Evolutionary conservation across 352 stramenopile species (phyloP).

Genomic region (Pythium folliculosum): DNA sequence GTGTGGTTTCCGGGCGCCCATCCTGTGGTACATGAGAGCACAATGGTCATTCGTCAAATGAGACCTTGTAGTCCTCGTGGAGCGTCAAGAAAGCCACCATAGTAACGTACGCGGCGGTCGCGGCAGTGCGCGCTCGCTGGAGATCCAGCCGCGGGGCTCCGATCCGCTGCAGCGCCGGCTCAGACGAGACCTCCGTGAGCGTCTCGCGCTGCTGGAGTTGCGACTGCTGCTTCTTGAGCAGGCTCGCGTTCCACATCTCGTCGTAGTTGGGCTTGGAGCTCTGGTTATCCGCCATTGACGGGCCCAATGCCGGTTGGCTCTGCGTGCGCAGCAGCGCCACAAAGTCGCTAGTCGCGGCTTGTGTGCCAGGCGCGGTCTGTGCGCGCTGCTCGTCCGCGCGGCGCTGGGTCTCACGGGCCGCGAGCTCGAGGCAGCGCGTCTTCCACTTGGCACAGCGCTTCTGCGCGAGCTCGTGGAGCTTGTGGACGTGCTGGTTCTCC

Average conservation of each 20-base stretch:
- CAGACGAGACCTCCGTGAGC: not conserved
- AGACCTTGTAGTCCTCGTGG: too few species aligned
- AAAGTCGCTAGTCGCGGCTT: constrained; percentile 14
- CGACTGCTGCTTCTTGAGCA: constrained; percentile 11
- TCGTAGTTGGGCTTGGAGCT: constrained; percentile 39
- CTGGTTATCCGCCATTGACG: not conserved
- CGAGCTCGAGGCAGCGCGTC: constrained; percentile 49
- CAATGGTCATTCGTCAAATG: too few species aligned
- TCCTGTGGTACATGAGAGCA: not conserved
- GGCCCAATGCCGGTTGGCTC: constrained; percentile 38
- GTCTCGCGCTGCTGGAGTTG: not conserved
- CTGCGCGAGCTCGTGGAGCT: constrained; percentile 57
- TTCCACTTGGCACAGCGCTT: constrained; percentile 81
- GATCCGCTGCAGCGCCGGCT: not conserved
- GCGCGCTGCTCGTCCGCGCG: constrained; percentile 42
- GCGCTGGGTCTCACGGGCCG: constrained; percentile 38
- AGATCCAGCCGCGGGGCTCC: not conserved
- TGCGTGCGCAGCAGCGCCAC: constrained; percentile 37
- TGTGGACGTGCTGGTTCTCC: constrained; percentile 61
- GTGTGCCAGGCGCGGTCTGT: constrained; percentile 32
- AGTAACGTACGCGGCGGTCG: not conserved
- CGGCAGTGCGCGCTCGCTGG: not conserved
- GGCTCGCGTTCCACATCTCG: constrained; percentile 70
- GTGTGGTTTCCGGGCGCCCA: constrained; percentile 7
- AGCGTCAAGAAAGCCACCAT: too few species aligned